Percentiles rank a stretch among this genome's conserved stretches.
Evolutionary conservation across 495 filamentous ascomycete genomes (phyloP).

Genomic region (Penicillium canariense): DNA sequence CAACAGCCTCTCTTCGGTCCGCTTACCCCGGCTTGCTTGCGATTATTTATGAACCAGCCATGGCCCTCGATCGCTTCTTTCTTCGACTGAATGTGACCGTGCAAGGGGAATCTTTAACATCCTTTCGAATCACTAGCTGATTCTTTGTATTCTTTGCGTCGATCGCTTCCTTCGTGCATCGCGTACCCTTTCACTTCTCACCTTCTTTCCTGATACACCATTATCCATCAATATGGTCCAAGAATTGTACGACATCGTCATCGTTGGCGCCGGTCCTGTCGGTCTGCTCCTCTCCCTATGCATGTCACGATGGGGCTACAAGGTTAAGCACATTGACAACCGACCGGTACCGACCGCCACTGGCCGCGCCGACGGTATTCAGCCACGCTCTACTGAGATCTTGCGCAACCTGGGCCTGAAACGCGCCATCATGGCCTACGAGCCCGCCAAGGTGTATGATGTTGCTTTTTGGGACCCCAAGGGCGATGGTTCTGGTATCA

Average conservation of each 20-base stretch:
- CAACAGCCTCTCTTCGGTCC: constrained; percentile 16
- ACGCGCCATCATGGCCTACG: constrained; percentile 60
- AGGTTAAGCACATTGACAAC: constrained; percentile 67
- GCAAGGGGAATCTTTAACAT: constrained; percentile 9
- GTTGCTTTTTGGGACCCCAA: constrained; percentile 66
- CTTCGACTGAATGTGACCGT: constrained; percentile 1
- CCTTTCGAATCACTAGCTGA: neutral
- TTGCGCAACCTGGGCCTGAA: constrained; percentile 65
- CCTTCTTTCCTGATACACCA: neutral
- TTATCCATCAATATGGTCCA: constrained; percentile 34
- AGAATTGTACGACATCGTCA: constrained; percentile 69
- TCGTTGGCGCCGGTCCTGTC: constrained; percentile 86
- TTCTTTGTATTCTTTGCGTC: neutral
- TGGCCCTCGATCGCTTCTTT: constrained; percentile 21
- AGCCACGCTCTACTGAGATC: constrained; percentile 68
- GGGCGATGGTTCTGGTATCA: constrained; percentile 50
- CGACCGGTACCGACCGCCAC: constrained; percentile 60
- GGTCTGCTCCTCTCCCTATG: constrained; percentile 84
- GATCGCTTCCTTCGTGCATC: neutral
- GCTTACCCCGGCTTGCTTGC: constrained; percentile 24
- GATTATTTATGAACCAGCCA: constrained; percentile 35
- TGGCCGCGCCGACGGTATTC: constrained; percentile 75
- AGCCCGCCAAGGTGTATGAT: constrained; percentile 65
- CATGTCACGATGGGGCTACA: constrained; percentile 67
- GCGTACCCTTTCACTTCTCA: neutral